phyloP scores from a whole-genome alignment of 768 basidiomycete species.

The Tricholoma sp. region DNA sequence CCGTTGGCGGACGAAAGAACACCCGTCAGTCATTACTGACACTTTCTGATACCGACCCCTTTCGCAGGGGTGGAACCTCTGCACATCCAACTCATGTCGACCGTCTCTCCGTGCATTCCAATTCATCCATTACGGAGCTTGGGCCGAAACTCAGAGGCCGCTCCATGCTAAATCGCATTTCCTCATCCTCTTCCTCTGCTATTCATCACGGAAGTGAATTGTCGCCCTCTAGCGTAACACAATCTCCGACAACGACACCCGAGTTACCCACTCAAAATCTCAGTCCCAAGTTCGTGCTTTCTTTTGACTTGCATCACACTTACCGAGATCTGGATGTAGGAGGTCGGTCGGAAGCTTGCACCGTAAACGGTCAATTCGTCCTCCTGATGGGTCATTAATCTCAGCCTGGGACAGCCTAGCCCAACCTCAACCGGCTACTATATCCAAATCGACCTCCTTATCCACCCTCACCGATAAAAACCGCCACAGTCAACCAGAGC shows the following conservation, averaged over 20 bases:
- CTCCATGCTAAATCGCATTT: conserved; percentile 37
- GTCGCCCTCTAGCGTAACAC: conserved; percentile 12
- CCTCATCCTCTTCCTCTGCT: conserved; percentile 57
- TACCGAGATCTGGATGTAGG: conserved; percentile 15
- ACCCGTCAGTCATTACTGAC: conserved; percentile 52
- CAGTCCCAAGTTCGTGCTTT: conserved; percentile 13
- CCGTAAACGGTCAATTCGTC: conserved; percentile 15
- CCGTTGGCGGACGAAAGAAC: conserved; percentile 40
- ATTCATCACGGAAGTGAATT: conserved; percentile 21
- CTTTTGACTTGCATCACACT: background rate
- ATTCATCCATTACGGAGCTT: conserved; percentile 42
- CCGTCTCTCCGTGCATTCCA: conserved; percentile 51
- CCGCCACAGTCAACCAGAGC: conserved; percentile 28
- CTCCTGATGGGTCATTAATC: conserved; percentile 14
- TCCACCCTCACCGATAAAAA: conserved; percentile 26
- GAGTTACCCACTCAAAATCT: conserved; percentile 5
- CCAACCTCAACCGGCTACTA: conserved; percentile 10
- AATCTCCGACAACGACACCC: background rate
- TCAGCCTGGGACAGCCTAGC: conserved; percentile 21
- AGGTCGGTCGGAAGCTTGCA: conserved; percentile 25
- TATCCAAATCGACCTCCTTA: conserved; percentile 25
- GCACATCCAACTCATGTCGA: conserved; percentile 37
- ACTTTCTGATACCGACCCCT: conserved; percentile 61
- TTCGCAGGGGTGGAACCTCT: conserved; percentile 45
- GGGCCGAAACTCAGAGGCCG: conserved; percentile 34